Conservation (phyloP, 2,329 filamentous ascomycete species). For the Nigrograna mackinnonii region DNA sequence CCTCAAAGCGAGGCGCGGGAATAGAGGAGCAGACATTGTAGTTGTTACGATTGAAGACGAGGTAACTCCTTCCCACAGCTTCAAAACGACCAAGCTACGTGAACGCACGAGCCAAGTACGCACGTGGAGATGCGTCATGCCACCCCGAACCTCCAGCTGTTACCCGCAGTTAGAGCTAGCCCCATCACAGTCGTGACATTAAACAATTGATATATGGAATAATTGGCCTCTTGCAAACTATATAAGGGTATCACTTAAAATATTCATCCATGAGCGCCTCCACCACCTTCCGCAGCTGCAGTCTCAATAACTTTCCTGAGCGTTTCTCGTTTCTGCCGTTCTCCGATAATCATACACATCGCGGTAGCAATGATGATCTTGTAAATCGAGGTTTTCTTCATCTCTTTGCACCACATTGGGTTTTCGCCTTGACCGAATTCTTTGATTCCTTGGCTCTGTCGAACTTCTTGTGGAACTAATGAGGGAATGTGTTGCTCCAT, state of each 20-base stretch:
- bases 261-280: neutral
- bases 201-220: too few relatives aligned
- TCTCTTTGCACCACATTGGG: neutral
- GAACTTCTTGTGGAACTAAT: neutral
- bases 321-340: constrained; percentile 36
- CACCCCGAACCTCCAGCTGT: too few relatives aligned
- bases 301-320: constrained; percentile 11
- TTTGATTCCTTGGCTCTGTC: neutral
- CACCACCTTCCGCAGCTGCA: constrained; percentile 1
- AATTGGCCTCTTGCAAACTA: too few relatives aligned
- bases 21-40: too few relatives aligned
- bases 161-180: too few relatives aligned
- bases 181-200: too few relatives aligned
- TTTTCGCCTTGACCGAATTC: neutral
- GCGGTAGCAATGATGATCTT: constrained; percentile 34
- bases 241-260: too few relatives aligned
- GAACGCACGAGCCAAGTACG: too few relatives aligned
- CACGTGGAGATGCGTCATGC: constrained; percentile 1
- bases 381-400: constrained; percentile 29
- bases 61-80: too few relatives aligned
- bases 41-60: too few relatives aligned
- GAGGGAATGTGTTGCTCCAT: constrained; percentile 11
- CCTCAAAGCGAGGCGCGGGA: too few relatives aligned
- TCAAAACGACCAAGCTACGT: too few relatives aligned
- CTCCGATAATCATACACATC: constrained; percentile 35